phyloP scores from a whole-genome alignment of 495 filamentous ascomycete genomes.

The Cairneyella variabilis region DNA sequence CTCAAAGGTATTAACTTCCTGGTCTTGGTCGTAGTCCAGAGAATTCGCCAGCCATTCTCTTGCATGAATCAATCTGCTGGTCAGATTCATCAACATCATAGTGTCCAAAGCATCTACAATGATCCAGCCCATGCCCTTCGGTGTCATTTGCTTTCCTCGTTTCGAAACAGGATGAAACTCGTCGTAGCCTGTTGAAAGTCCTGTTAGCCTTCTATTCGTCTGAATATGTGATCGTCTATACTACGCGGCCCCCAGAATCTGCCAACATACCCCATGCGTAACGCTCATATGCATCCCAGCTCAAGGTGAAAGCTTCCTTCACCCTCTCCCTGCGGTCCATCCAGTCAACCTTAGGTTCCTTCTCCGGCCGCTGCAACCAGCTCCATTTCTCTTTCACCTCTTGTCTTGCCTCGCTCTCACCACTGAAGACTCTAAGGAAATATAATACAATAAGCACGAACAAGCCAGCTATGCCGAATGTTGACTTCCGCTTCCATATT shows the following conservation, averaged over 20 bases:
- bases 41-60: slow-evolving; percentile 85
- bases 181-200: slow-evolving; percentile 61
- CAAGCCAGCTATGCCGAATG: slow-evolving; percentile 43
- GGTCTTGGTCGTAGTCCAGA: slow-evolving; percentile 82
- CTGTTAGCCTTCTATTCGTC: not conserved
- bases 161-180: slow-evolving; percentile 81
- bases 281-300: slow-evolving; percentile 88
- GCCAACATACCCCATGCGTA: slow-evolving; percentile 85
- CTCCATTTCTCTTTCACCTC: slow-evolving; percentile 33
- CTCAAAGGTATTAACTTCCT: slow-evolving; percentile 97
- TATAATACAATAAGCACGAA: slow-evolving; percentile 50
- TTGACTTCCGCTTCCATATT: slow-evolving; percentile 51
- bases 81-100: slow-evolving; percentile 97
- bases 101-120: slow-evolving; percentile 96
- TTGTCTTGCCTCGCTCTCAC: slow-evolving; percentile 28
- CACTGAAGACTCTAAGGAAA: slow-evolving; percentile 52
- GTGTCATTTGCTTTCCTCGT: slow-evolving; percentile 75
- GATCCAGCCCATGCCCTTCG: slow-evolving; percentile 89
- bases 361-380: slow-evolving; percentile 37
- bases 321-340: slow-evolving; percentile 72
- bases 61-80: slow-evolving; percentile 77
- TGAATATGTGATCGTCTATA: not conserved
- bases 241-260: not conserved
- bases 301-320: slow-evolving; percentile 82
- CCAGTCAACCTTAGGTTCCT: slow-evolving; percentile 58